Evolutionary conservation across 169 alveolate genomes (phyloP).

Genomic region (Babesia ovata): DNA sequence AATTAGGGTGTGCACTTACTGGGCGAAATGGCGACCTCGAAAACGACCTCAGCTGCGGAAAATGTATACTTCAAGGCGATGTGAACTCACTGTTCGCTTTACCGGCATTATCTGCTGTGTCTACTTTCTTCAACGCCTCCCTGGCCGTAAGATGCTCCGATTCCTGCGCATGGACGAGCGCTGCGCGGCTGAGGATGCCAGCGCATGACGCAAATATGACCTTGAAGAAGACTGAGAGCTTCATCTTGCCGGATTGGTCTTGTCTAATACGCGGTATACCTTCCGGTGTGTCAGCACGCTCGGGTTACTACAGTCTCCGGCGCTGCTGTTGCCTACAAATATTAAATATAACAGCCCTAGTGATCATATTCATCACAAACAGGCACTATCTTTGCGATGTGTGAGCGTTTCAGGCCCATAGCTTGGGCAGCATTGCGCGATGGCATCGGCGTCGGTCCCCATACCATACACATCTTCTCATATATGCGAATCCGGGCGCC

Average conservation of each 20-base stretch:
- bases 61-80: background rate
- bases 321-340: no score
- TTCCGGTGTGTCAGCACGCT: no score
- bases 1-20: constrained; percentile 6
- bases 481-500: no score
- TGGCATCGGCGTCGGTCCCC: no score
- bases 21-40: constrained; percentile 42
- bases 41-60: constrained; percentile 30
- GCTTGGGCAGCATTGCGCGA: no score
- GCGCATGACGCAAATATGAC: background rate
- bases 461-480: no score
- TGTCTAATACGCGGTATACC: background rate
- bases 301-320: no score
- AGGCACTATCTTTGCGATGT: no score
- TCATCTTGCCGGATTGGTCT: background rate
- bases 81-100: background rate
- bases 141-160: constrained; percentile 15
- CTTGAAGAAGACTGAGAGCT: no score
- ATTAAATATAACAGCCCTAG: no score
- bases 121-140: constrained; percentile 28
- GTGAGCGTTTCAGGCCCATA: no score
- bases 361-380: no score
- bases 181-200: background rate
- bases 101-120: background rate
- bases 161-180: background rate